Base-by-base conservation (phyloP, 306 rosid species). In the Medicago lupulina region DNA sequence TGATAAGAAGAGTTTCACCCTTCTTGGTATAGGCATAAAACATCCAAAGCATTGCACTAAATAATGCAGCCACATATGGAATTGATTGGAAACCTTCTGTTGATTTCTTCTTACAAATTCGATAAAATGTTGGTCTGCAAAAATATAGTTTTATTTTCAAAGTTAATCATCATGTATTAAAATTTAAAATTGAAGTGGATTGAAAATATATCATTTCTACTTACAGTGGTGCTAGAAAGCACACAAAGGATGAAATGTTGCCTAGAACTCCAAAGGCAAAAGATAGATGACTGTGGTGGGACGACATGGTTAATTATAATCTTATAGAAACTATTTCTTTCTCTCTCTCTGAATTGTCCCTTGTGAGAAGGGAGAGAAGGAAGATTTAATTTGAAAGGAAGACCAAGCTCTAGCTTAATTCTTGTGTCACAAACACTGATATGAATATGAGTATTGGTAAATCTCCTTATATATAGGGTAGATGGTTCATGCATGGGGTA, bases 221-320 rank as follows among this genome's bases (percentile, higher is more conserved):
- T 92, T 88, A 95, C 98, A 86, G 61, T 53, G 98, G 98, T 44
- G 98, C 96, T 2, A 95, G 87, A 58, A 95, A 90, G 77, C 96
- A 93, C 12, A 90, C 78, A 63, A 90, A 92, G 63, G 98, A 95
- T 54, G 80, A 75, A 80, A 92, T 54, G 84, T 92, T 92, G 9
- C 98, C 98, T 70, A 93, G 90, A 77, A 91, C 3, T 19, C 98
- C 98, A 78, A 93, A 88, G 40, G 76, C 25, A 47, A 91, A 72
- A 61, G 65, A 75, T 79, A 84, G 15, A 5, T 81, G 87, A 70
- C 78, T 75, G 68, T 87, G 88, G 3, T 63, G 51, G n/a, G 70
- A 65, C 25, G 82, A 8, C 88, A 85, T 85, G 76, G 17, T 60
- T 60, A n/a, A 6, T 58, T 58, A 61, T 61, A 21, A 7, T 14